Percentiles rank a stretch among this genome's conserved stretches.
phyloP scores from a whole-genome alignment of 2,329 filamentous ascomycete genomes.

The Aspergillus fumigatus region DNA sequence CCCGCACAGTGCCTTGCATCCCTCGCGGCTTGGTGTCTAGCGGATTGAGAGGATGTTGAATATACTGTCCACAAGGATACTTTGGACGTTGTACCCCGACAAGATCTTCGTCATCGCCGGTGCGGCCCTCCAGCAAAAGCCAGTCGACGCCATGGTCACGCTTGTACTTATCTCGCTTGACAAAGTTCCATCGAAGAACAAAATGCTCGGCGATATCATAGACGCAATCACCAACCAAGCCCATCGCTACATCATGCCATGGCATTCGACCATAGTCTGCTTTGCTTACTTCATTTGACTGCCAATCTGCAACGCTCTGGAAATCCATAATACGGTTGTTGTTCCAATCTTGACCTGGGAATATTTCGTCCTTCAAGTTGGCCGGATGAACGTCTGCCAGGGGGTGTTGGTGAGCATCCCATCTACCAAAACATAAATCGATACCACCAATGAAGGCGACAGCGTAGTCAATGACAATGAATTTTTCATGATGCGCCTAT shows the following conservation, averaged over 20 bases:
- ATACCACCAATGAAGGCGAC: slow-evolving; percentile 90
- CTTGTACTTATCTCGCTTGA: slow-evolving; percentile 98
- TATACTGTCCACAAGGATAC: slow-evolving; percentile 82
- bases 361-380: slow-evolving; percentile 76
- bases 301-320: slow-evolving; percentile 84
- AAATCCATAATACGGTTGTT: slow-evolving; percentile 98
- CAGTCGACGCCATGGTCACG: slow-evolving; percentile 78
- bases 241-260: slow-evolving; percentile 96
- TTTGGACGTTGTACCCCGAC: slow-evolving; percentile 84
- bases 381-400: slow-evolving; percentile 84
- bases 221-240: slow-evolving; percentile 79
- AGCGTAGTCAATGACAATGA: slow-evolving; percentile 88
- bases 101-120: slow-evolving; percentile 75
- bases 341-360: slow-evolving; percentile 96
- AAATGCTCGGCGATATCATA: slow-evolving; percentile 97
- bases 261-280: slow-evolving; percentile 92
- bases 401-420: slow-evolving; percentile 82
- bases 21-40: slow-evolving; percentile 61
- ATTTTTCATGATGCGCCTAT: slow-evolving; percentile 89
- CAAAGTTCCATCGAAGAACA: slow-evolving; percentile 89
- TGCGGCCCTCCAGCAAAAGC: slow-evolving; percentile 72
- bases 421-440: slow-evolving; percentile 92
- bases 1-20: slow-evolving; percentile 68
- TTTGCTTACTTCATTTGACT: slow-evolving; percentile 87
- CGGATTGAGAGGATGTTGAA: slow-evolving; percentile 71